Evolutionary conservation across 2,329 filamentous ascomycete genomes (phyloP), one percentile per base, ranked within the genome.

Genomic region (Neoascochyta sp.): DNA sequence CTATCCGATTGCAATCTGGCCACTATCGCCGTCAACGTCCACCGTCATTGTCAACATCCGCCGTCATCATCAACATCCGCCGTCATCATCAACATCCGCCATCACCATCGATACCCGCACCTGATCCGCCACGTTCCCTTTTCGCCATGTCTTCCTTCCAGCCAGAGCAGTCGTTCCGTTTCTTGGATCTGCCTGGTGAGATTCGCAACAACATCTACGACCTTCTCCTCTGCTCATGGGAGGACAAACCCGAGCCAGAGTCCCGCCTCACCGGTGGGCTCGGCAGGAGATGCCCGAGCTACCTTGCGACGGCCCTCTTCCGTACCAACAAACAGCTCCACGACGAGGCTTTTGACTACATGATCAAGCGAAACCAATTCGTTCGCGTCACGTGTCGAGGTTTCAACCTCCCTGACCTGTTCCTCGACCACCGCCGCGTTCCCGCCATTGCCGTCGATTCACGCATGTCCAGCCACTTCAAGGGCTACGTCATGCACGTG

Each of bases 261-360:
- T 31, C 40, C 12, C 24, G 29, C 14, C 35, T 34, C 14, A 27
- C 39, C 29, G 45, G 43, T 31, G 42, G 37, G 10, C 12, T 52
- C 13, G 39, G 43, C 39, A 44, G 37, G 17, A 47, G 50, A 24
- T 37, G 29, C 24, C 29, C 29, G 27, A 50, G 34, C 28, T 50
- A 45, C 30, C 26, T 40, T 22, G 43, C 50, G 13, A 39, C 39
- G 24, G 33, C 48, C 11, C 42, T 55, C 14, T 34, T 55, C 20
- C 45, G 47, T 21, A 26, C 44, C 23, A 55, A 50, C 41, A 50
- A 47, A 32, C 51, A 53, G 35, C 41, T 55, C n/a, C 37, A 55
- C 23, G 33, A 36, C 21, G 51, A 55, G 34, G 50, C 51, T 6
- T 50, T 39, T 27, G 50, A 52, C 29, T 48, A 51, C 30, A 52